These are phyloP conservation scores for Pleurotus tuber-regium DNA, from an alignment of 768 basidiomycete species.

Conservation along the genomic window DNA sequence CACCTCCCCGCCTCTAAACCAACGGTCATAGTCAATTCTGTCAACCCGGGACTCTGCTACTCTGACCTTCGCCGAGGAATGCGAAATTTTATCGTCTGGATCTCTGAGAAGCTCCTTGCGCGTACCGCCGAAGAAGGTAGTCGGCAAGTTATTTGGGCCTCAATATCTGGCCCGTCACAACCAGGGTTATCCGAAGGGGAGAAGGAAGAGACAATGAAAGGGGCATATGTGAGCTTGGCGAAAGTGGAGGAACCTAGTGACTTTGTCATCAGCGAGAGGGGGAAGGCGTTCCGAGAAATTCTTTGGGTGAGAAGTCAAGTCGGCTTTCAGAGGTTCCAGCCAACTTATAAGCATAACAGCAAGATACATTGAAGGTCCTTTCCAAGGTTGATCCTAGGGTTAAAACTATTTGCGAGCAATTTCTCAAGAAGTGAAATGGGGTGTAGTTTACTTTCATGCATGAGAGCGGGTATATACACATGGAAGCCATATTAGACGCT, in stretches of 20 bases:
- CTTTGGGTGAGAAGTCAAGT: no score
- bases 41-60: conserved; percentile 40
- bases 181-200: no score
- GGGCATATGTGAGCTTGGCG: conserved; percentile 25
- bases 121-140: conserved; percentile 35
- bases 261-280: conserved; percentile 29
- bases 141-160: conserved; percentile 31
- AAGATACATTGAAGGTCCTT: no score
- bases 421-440: no score
- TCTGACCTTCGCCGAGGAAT: conserved; percentile 34
- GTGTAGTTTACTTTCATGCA: no score
- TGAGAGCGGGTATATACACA: no score
- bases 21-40: conserved; percentile 30
- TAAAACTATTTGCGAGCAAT: no score
- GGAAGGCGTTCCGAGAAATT: conserved; percentile 24
- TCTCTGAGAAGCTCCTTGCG: conserved; percentile 30
- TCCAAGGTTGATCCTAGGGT: no score
- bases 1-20: conserved; percentile 21
- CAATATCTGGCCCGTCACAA: conserved; percentile 23
- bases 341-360: no score
- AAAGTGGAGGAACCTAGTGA: conserved; percentile 31
- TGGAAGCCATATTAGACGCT: no score
- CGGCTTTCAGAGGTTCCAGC: no score
- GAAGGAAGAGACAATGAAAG: conserved; percentile 22
- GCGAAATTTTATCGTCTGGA: conserved; percentile 12